A percentile compares a stretch with the other conserved stretches of the same genome.
Evolutionary conservation across 1,284 basidiomycete species (phyloP).

Genomic region (Rugosomyces carneus): DNA sequence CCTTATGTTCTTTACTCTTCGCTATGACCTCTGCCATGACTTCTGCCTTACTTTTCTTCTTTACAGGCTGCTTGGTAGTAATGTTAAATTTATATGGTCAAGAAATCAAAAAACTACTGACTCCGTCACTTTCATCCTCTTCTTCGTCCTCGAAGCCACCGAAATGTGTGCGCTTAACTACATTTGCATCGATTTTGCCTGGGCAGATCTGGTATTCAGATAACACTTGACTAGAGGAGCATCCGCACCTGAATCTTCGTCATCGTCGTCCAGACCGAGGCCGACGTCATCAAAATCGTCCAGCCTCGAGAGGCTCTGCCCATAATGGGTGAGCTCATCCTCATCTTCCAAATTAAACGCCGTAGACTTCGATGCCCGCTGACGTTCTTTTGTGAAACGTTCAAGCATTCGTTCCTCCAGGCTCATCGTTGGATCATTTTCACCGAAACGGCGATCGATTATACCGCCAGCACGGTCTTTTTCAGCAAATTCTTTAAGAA

Average conservation of each 20-base stretch:
- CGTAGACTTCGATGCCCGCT: slow-evolving; percentile 72
- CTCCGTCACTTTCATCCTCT: slow-evolving; percentile 44
- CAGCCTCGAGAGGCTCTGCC: slow-evolving; percentile 75
- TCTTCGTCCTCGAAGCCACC: slow-evolving; percentile 80
- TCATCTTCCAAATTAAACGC: slow-evolving; percentile 91
- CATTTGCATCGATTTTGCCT: slow-evolving; percentile 64
- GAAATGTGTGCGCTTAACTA: slow-evolving; percentile 73
- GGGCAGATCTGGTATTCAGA: slow-evolving; percentile 6
- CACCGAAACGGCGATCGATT: slow-evolving; percentile 93
- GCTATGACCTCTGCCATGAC: slow-evolving; percentile 98
- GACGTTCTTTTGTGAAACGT: slow-evolving; percentile 89
- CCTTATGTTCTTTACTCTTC: slow-evolving; percentile 95
- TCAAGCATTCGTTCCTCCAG: slow-evolving; percentile 97
- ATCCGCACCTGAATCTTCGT: slow-evolving; percentile 37
- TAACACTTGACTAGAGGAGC: slow-evolving; percentile 2
- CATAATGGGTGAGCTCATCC: slow-evolving; percentile 91
- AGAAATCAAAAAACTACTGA: slow-evolving; percentile 29
- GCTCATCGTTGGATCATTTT: slow-evolving; percentile 86
- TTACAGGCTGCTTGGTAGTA: slow-evolving; percentile 48
- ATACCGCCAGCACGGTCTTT: slow-evolving; percentile 81
- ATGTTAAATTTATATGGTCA: slow-evolving; percentile 6
- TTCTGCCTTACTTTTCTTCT: slow-evolving; percentile 90
- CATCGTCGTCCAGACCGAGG: slow-evolving; percentile 64
- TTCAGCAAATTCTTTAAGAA: slow-evolving; percentile 84
- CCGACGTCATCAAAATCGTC: slow-evolving; percentile 87